Conservation (phyloP, 1,284 basidiomycete species). For the Phlebopus sp. region DNA sequence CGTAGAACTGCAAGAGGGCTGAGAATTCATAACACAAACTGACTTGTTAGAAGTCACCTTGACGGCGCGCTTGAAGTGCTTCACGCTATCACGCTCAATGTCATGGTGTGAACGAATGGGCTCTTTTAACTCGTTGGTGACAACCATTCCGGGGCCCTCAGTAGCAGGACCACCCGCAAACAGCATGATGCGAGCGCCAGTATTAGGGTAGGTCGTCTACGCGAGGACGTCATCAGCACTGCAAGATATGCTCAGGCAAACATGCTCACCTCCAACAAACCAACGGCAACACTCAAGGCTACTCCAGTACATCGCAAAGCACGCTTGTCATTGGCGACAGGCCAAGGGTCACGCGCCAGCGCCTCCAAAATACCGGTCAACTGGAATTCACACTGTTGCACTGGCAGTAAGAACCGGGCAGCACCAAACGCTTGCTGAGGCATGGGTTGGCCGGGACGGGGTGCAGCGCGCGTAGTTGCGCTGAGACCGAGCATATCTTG, state of each 20-base stretch:
- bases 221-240: neutral
- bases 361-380: constrained; percentile 92
- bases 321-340: constrained; percentile 93
- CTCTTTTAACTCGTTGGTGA: constrained; percentile 93
- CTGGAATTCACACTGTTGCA: constrained; percentile 94
- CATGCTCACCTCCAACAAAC: constrained; percentile 78
- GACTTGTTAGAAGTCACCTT: constrained; percentile 59
- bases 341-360: constrained; percentile 93
- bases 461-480: constrained; percentile 70
- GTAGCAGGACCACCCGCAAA: constrained; percentile 97
- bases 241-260: neutral
- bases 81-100: constrained; percentile 95
- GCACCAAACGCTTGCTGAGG: constrained; percentile 86
- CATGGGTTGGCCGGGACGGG: constrained; percentile 83
- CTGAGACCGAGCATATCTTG: constrained; percentile 96
- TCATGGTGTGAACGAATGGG: constrained; percentile 99
- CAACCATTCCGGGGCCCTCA: constrained; percentile 96
- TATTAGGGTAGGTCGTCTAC: constrained; percentile 91
- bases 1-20: constrained; percentile 74
- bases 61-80: constrained; percentile 95
- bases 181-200: constrained; percentile 94
- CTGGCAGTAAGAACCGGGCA: constrained; percentile 91
- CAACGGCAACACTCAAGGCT: constrained; percentile 91
- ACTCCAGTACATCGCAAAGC: constrained; percentile 96
- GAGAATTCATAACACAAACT: constrained; percentile 5